These are phyloP conservation scores for Paraleonurus japonicus DNA, from an alignment of 257 asterid species.

Conservation along the genomic window DNA sequence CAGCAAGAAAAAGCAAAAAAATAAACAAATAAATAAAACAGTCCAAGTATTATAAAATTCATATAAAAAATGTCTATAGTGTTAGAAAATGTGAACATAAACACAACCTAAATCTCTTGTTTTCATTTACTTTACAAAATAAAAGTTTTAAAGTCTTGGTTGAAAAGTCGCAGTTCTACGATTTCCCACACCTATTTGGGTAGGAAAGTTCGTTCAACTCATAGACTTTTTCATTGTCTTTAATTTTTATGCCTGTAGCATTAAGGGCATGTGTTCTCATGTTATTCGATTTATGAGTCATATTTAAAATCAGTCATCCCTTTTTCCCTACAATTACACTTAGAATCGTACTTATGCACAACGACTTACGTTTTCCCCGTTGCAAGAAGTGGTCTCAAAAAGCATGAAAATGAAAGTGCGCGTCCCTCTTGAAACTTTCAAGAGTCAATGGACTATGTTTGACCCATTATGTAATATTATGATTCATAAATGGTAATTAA, in stretches of 20 bases:
- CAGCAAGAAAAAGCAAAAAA: too few relatives aligned
- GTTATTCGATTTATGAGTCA: neutral
- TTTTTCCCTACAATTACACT: neutral
- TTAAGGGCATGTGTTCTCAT: neutral
- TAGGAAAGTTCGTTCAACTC: neutral
- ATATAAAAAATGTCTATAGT: too few relatives aligned
- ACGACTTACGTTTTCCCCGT: slow-evolving; percentile 15
- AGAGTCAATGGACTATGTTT: slow-evolving; percentile 8
- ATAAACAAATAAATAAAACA: too few relatives aligned
- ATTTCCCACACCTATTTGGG: neutral
- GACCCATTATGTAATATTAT: neutral
- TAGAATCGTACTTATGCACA: slow-evolving; percentile 4
- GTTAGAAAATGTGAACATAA: too few relatives aligned
- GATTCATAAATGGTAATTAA: neutral
- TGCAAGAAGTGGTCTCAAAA: slow-evolving; percentile 22
- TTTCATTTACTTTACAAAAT: neutral
- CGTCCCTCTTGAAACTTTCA: slow-evolving; percentile 28
- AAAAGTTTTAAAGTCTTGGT: neutral
- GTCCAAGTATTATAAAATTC: too few relatives aligned
- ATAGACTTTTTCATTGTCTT: neutral
- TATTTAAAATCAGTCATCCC: neutral
- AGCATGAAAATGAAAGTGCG: slow-evolving; percentile 5
- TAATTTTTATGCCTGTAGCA: too few relatives aligned
- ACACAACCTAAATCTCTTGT: too few relatives aligned
- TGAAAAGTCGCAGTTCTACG: neutral